These are phyloP conservation scores for Rhynchosporium secalis DNA, from an alignment of 2,329 filamentous ascomycete species.

Conservation along the genomic window DNA sequence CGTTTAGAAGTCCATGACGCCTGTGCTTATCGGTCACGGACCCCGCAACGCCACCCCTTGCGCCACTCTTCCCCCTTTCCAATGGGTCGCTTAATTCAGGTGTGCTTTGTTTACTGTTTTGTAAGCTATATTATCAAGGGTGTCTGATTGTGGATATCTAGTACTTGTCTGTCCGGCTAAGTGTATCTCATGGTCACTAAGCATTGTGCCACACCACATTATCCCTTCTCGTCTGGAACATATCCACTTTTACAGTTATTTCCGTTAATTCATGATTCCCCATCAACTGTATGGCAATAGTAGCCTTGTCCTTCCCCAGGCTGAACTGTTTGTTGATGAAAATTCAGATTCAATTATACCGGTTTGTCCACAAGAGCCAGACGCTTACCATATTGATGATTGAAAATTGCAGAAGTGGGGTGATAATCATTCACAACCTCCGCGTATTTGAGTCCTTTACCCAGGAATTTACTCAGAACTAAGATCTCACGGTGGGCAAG, in stretches of 20 bases:
- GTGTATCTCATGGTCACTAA: neutral
- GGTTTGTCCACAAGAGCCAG: neutral
- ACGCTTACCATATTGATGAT: neutral
- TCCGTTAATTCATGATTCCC: neutral
- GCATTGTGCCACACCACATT: neutral
- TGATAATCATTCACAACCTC: no score
- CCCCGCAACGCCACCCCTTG: conserved; percentile 6
- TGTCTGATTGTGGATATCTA: no score
- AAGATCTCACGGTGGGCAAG: no score
- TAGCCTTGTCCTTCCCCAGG: neutral
- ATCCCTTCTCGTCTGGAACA: neutral
- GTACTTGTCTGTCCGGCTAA: neutral
- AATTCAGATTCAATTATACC: no score
- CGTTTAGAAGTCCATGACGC: conserved; percentile 3
- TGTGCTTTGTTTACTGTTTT: neutral
- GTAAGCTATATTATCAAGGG: no score
- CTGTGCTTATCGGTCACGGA: conserved; percentile 6
- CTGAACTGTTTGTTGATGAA: neutral
- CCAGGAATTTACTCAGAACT: no score
- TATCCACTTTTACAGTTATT: no score
- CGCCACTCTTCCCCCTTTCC: neutral
- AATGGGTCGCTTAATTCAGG: neutral
- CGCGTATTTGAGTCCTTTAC: no score
- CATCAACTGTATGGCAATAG: neutral
- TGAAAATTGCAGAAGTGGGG: neutral